Base-by-base conservation (phyloP, 306 rosid genomes). In the Vigna angularis region DNA sequence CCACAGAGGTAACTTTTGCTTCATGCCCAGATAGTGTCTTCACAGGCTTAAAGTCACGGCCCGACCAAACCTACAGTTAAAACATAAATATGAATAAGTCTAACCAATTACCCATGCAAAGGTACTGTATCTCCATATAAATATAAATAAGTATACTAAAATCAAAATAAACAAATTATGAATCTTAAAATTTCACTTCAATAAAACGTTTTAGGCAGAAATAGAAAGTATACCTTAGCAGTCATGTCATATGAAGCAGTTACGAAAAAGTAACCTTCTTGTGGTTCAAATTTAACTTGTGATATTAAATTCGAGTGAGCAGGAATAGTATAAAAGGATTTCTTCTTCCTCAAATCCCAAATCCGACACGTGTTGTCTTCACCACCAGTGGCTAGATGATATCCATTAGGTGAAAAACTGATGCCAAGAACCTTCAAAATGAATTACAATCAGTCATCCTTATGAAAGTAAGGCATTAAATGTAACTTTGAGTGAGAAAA, bases 191-290 rank as follows among this genome's bases (percentile, higher is more conserved):
- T 45, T 50, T 74, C 36, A 50, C 36, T 73, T 62, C 26, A 22
- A 79, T 28, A 82, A 70, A 55, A 59, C 36, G 68, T 42, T 59
- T 59, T 59, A 26, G 59, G 50, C 52, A 75, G 62, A 68, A 79
- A 22, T 62, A 50, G 24, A 66, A 58, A 38, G 58, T 20, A 53
- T 76, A 95, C 99, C 99, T 95, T 95, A 20, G 97, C 94, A 44
- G 98, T 93, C 97, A 87, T 91, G 81, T 95, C 98, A 87, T 87
- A 90, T 9, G 98, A 95, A 52, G 93, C 97, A 45, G 99, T 93
- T 55, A 89, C 97, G 84, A 95, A 86, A 86, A 88, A 95, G 85
- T 95, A 95, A 81, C 99, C 99, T 84, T 91, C 99, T 50, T 93
- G 98, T 47, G 98, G 98, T 80, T 95, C 97, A 83, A 86, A 93